A percentile compares a stretch with the other conserved stretches of the same genome.
These are phyloP conservation scores for Acanthamoeba triangularis DNA, from an alignment of 208 protist genomes.

Conservation along the genomic window DNA sequence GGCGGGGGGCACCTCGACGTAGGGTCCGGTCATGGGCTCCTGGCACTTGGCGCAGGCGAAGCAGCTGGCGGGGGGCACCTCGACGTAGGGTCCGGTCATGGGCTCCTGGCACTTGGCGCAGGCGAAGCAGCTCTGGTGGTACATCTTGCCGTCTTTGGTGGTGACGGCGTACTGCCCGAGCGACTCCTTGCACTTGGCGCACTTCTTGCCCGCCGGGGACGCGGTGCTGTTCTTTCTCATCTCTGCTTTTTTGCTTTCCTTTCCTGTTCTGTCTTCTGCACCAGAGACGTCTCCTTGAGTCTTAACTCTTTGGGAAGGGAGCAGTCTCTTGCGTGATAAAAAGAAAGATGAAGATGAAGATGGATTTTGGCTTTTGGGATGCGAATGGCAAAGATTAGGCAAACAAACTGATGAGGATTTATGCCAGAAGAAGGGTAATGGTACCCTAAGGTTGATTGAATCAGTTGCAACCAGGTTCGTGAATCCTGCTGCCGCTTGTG, in stretches of 20 bases:
- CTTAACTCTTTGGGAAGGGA: too few relatives aligned
- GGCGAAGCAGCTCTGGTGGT: slow-evolving; percentile 55
- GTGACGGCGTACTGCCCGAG: not conserved
- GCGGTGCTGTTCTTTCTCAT: not conserved
- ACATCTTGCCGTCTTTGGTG: not conserved
- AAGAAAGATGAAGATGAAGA: too few relatives aligned
- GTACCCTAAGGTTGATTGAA: too few relatives aligned
- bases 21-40: not conserved
- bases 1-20: not conserved
- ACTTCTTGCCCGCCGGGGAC: not conserved
- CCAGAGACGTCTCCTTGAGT: too few relatives aligned
- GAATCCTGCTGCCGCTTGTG: too few relatives aligned
- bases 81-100: not conserved
- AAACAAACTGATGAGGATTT: too few relatives aligned
- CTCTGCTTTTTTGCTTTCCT: not conserved
- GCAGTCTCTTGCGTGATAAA: too few relatives aligned
- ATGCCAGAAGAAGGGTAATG: too few relatives aligned
- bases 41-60: slow-evolving; percentile 1
- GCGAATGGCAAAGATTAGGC: too few relatives aligned
- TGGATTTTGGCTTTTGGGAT: too few relatives aligned
- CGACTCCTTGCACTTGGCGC: not conserved
- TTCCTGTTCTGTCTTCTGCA: too few relatives aligned
- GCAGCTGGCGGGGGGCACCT: not conserved
- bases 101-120: not conserved
- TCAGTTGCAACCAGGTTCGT: too few relatives aligned